Percentiles rank a stretch among this genome's conserved stretches.
phyloP scores from a whole-genome alignment of 2,329 filamentous ascomycete species.

The Aquanectria penicillioides region DNA sequence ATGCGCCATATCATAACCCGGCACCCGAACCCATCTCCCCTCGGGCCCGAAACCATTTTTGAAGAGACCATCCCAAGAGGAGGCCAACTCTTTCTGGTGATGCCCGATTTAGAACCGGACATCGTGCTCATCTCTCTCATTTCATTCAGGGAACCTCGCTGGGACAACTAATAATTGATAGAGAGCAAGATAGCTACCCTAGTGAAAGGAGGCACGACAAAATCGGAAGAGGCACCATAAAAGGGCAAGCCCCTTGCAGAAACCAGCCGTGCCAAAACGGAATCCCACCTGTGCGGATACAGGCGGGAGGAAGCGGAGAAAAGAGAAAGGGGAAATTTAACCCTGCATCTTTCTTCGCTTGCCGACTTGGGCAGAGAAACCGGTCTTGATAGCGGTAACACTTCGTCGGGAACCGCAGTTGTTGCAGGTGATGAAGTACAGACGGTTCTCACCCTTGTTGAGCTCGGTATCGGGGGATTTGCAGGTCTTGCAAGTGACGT shows the following conservation, averaged over 20 bases:
- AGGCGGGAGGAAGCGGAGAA: slow-evolving; percentile 15
- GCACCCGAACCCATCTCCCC: slow-evolving; percentile 30
- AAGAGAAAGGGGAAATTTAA: slow-evolving; percentile 58
- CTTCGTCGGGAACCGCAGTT: slow-evolving; percentile 84
- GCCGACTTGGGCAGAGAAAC: slow-evolving; percentile 99
- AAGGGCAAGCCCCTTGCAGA: slow-evolving; percentile 4
- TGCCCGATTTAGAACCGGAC: slow-evolving; percentile 34
- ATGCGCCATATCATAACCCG: slow-evolving; percentile 39
- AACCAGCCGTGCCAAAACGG: slow-evolving; percentile 21
- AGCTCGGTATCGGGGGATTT: slow-evolving; percentile 93
- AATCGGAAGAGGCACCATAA: slow-evolving; percentile 12
- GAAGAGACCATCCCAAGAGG: slow-evolving; percentile 31
- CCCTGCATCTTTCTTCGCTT: slow-evolving; percentile 96
- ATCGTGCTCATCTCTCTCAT: slow-evolving; percentile 25
- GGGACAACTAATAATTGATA: slow-evolving; percentile 10
- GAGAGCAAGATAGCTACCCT: not conserved
- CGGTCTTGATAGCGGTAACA: slow-evolving; percentile 98
- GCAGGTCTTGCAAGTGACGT: slow-evolving; percentile 99
- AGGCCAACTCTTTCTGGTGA: slow-evolving; percentile 26
- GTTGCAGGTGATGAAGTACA: slow-evolving; percentile 98
- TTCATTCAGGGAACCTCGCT: slow-evolving; percentile 19
- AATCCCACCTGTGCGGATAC: slow-evolving; percentile 14
- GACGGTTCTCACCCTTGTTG: slow-evolving; percentile 98
- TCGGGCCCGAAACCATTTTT: slow-evolving; percentile 34
- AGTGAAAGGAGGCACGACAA: slow-evolving; percentile 21